Evolutionary conservation across 2,329 filamentous ascomycete genomes (phyloP).

Genomic region (Microsporum audouinii): DNA sequence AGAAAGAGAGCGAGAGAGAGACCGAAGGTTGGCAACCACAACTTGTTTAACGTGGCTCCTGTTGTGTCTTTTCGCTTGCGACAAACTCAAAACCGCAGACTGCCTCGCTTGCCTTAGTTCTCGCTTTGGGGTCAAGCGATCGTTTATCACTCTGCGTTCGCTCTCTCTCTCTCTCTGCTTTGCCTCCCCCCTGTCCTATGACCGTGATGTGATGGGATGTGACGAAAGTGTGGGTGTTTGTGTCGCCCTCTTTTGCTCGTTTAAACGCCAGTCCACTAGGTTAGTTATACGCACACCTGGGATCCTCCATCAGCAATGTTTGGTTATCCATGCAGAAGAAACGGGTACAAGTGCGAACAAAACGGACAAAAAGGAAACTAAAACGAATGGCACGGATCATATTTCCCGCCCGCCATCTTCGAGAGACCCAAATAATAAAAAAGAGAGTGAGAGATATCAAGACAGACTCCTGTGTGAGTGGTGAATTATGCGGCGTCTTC

Average conservation of each 20-base stretch:
- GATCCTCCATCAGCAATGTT: background rate
- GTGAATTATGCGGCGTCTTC: background rate
- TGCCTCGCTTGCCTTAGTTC: background rate
- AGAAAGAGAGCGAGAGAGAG: background rate
- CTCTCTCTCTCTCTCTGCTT: background rate
- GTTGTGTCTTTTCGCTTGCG: slow-evolving; percentile 1
- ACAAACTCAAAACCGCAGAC: background rate
- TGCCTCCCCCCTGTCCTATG: background rate
- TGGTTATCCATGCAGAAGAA: background rate
- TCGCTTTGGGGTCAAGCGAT: background rate
- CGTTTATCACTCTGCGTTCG: background rate
- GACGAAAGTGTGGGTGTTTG: background rate
- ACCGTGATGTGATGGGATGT: slow-evolving; percentile 2
- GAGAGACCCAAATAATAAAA: background rate
- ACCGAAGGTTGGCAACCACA: background rate
- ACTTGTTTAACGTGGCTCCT: background rate
- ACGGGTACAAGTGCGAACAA: background rate
- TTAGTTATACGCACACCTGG: background rate
- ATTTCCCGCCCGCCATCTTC: background rate
- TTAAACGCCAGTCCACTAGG: background rate
- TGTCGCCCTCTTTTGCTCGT: background rate
- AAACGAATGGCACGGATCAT: background rate
- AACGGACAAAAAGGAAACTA: background rate
- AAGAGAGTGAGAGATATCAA: background rate
- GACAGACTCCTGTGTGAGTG: background rate